A percentile compares a stretch with the other conserved stretches of the same genome.
phyloP scores from a whole-genome alignment of 805 yeast genomes.

The Candida coleopterorum region DNA sequence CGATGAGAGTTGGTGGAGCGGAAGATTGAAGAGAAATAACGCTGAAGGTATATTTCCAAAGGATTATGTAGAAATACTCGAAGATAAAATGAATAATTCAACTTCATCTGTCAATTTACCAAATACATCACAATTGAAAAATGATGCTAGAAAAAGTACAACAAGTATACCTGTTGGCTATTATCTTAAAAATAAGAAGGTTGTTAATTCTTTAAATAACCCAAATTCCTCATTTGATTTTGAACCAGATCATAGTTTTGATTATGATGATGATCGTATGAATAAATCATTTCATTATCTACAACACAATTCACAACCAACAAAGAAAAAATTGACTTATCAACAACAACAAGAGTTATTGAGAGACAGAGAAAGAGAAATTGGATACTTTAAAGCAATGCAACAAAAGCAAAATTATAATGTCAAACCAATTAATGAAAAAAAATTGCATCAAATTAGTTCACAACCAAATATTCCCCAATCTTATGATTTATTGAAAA shows the following conservation, averaged over 20 bases:
- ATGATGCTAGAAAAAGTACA: slow-evolving; percentile 5
- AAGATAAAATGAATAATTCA: slow-evolving; percentile 19
- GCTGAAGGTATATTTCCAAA: slow-evolving; percentile 84
- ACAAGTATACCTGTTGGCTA: slow-evolving; percentile 12
- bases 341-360: slow-evolving; percentile 16
- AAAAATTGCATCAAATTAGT: slow-evolving; percentile 5
- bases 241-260: slow-evolving; percentile 17
- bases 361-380: slow-evolving; percentile 23
- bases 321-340: slow-evolving; percentile 14
- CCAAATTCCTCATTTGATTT: slow-evolving; percentile 17
- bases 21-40: slow-evolving; percentile 72
- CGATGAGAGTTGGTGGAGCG: slow-evolving; percentile 93
- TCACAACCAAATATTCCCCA: slow-evolving; percentile 9
- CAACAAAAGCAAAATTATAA: slow-evolving; percentile 30
- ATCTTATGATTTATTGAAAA: slow-evolving; percentile 11
- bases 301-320: slow-evolving; percentile 10
- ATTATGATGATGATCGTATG: slow-evolving; percentile 17
- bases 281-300: slow-evolving; percentile 3
- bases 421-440: slow-evolving; percentile 10
- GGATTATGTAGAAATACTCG: slow-evolving; percentile 68
- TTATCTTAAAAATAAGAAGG: slow-evolving; percentile 11
- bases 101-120: slow-evolving; percentile 14
- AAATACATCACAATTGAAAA: slow-evolving; percentile 11
- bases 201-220: slow-evolving; percentile 8
- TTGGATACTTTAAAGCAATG: slow-evolving; percentile 24